Conservation (phyloP, 75 land plant species). For the Pinus taeda region DNA sequence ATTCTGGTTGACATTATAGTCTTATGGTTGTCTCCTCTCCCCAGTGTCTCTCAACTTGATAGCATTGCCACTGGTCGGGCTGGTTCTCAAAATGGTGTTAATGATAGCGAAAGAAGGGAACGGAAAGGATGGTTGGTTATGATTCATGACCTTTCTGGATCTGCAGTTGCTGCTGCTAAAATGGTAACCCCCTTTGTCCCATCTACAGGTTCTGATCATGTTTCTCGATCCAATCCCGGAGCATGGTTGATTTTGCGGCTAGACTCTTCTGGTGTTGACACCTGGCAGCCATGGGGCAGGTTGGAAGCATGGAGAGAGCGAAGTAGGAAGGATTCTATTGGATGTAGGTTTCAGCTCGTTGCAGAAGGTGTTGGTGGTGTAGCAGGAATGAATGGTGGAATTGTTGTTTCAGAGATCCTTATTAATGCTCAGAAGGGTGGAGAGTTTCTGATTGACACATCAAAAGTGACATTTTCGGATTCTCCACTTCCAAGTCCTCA, state of each 20-base stretch:
- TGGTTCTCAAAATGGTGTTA: constrained; percentile 26
- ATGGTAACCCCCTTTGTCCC: constrained; percentile 99
- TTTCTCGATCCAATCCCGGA: constrained; percentile 88
- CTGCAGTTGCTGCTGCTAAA: constrained; percentile 89
- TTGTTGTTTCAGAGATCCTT: constrained; percentile 59
- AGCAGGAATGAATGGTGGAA: constrained; percentile 49
- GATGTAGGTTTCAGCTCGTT: constrained; percentile 47
- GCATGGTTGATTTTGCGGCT: constrained; percentile 93
- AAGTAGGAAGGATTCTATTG: constrained; percentile 62
- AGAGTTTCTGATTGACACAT: constrained; percentile 76
- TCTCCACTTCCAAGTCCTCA: constrained; percentile 63
- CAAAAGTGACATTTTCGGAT: constrained; percentile 33
- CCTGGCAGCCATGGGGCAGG: constrained; percentile 60
- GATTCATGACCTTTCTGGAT: constrained; percentile 92
- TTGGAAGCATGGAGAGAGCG: constrained; percentile 44
- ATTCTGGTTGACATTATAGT: not conserved
- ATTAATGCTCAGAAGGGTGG: constrained; percentile 76
- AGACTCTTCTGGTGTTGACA: constrained; percentile 23
- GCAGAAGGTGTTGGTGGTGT: constrained; percentile 47
- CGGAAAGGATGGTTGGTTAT: constrained; percentile 94
- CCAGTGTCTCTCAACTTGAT: constrained; percentile 44
- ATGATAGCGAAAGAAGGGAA: constrained; percentile 61
- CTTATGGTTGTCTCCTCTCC: not conserved
- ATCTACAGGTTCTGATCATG: constrained; percentile 80
- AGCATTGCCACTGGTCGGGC: constrained; percentile 32